These are phyloP conservation scores for Wallacemonas sp. DNA, from an alignment of 208 protist species.

Conservation along the genomic window DNA sequence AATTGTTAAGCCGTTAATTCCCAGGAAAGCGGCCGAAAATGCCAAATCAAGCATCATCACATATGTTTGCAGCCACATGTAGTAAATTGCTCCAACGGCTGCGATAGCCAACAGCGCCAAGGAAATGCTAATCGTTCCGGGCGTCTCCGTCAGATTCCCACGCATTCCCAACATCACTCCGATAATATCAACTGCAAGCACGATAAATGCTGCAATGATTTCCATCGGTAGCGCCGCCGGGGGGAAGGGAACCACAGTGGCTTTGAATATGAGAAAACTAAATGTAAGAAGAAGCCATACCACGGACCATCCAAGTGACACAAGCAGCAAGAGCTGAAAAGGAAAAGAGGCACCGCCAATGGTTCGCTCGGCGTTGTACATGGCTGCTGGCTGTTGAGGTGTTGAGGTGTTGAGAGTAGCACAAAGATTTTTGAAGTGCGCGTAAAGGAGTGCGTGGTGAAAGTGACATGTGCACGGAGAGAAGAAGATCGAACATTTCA, in stretches of 20 bases:
- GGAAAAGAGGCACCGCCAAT: constrained; percentile 40
- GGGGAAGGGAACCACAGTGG: constrained; percentile 51
- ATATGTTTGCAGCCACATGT: constrained; percentile 87
- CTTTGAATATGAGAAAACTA: constrained; percentile 64
- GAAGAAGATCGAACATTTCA: too few species aligned
- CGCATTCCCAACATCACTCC: constrained; percentile 42
- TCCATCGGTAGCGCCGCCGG: constrained; percentile 68
- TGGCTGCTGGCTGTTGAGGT: not conserved
- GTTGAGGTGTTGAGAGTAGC: too few species aligned
- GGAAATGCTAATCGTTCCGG: constrained; percentile 28
- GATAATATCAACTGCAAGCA: constrained; percentile 44
- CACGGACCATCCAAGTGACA: constrained; percentile 32
- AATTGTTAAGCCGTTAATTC: constrained; percentile 45
- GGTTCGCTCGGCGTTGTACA: constrained; percentile 22
- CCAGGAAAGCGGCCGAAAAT: constrained; percentile 60
- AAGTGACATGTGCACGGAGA: too few species aligned
- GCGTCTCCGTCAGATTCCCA: constrained; percentile 55
- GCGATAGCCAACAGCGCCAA: constrained; percentile 38
- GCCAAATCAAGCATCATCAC: constrained; percentile 71
- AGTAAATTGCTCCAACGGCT: constrained; percentile 60
- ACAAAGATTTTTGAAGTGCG: too few species aligned
- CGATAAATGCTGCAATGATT: constrained; percentile 47
- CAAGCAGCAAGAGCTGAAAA: constrained; percentile 54
- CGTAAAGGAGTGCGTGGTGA: too few species aligned
- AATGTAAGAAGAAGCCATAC: constrained; percentile 63